These are phyloP conservation scores for Remersonia thermophila DNA, from an alignment of 2,329 filamentous ascomycete genomes.

Conservation along the genomic window DNA sequence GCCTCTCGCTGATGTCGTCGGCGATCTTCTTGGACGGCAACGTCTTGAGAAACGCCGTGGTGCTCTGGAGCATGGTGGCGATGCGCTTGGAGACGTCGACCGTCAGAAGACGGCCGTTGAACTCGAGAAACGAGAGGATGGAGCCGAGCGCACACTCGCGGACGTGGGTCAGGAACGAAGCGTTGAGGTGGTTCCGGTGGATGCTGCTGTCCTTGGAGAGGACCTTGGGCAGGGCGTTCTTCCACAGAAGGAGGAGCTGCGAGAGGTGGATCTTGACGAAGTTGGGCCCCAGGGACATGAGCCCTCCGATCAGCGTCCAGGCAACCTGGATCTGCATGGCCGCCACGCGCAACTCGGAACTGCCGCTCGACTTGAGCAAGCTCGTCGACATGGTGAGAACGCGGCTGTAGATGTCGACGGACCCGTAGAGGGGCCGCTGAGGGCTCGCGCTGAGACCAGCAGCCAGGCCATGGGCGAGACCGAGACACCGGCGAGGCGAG, in stretches of 20 bases:
- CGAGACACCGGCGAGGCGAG: conserved; percentile 72
- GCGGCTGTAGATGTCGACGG: conserved; percentile 86
- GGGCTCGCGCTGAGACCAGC: conserved; percentile 84
- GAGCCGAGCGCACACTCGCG: conserved; percentile 88
- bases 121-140: conserved; percentile 83
- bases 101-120: conserved; percentile 82
- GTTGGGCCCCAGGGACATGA: conserved; percentile 94
- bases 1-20: conserved; percentile 73
- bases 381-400: conserved; percentile 86
- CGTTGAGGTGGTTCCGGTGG: conserved; percentile 71
- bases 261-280: conserved; percentile 98
- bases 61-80: conserved; percentile 89
- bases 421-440: conserved; percentile 79
- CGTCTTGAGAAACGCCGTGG: conserved; percentile 75
- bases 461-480: conserved; percentile 83
- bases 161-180: conserved; percentile 87
- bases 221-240: conserved; percentile 90
- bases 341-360: conserved; percentile 79
- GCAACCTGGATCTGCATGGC: conserved; percentile 95
- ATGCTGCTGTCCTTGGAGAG: conserved; percentile 84
- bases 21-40: conserved; percentile 72
- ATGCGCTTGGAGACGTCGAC: conserved; percentile 89
- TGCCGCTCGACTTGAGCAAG: conserved; percentile 81
- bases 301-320: conserved; percentile 89
- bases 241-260: conserved; percentile 87